Evolutionary conservation across 2,329 filamentous ascomycete genomes (phyloP), one percentile per base, ranked within the genome.

Genomic region (Conoideocrella luteorostrata): DNA sequence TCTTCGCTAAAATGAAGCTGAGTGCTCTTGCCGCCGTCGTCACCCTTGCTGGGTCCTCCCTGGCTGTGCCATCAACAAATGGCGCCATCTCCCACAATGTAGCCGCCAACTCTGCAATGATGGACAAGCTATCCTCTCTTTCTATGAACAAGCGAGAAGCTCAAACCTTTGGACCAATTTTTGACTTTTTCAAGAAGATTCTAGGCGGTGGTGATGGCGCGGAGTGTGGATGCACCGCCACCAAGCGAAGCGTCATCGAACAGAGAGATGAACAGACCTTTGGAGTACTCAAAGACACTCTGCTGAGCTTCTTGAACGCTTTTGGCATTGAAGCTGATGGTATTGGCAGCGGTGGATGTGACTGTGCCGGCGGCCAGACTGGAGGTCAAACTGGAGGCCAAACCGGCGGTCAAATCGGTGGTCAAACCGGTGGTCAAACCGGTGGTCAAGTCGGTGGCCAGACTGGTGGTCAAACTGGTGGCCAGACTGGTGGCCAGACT

Each of bases 331-430:
- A 28, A 12, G 24, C 30, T 39, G 38, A 39, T 13, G 38, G 38
- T n/a, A 15, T 29, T 12, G 38, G 38, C 13, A 21, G n/a, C n/a
- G 38, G 38, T 13, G 38, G 38, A n/a, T 39, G 38, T 17, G 38
- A 39, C 23, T 39, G 38, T n/a, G n/a, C n/a, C n/a, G n/a, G n/a
- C n/a, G n/a, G n/a, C n/a, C n/a, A n/a, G n/a, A n/a, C n/a, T n/a
- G n/a, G n/a, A n/a, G 23, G 38, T 18, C 38, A 30, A 11, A 11
- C 22, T 40, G 38, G 38, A 6, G 26, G 28, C 6, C 38, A 40
- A 13, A n/a, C n/a, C n/a, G n/a, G n/a, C n/a, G n/a, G n/a, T n/a
- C n/a, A n/a, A n/a, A n/a, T n/a, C n/a, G n/a, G n/a, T n/a, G 38
- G 11, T 9, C 38, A 29, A 32, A 1, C 38, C 3, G 38, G 12